Percentiles rank a stretch among this genome's conserved stretches.
These are phyloP conservation scores for Umbellularia californica DNA, from an alignment of 164 flowering plant species.

Conservation along the genomic window DNA sequence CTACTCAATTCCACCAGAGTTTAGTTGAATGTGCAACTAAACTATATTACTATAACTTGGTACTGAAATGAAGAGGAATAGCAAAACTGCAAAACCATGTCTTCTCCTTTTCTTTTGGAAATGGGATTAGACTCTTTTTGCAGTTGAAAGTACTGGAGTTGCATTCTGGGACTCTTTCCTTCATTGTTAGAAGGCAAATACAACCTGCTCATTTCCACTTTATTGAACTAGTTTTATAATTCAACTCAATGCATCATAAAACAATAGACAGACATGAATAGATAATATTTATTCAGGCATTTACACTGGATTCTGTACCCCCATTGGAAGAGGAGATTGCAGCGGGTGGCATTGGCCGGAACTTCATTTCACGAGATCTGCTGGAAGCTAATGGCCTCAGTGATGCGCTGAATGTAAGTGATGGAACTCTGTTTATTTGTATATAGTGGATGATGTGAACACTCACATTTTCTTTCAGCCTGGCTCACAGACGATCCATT, in stretches of 20 bases:
- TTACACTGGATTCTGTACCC: conserved; percentile 76
- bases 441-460: background rate
- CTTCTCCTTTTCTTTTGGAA: too few species aligned
- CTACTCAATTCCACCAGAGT: background rate
- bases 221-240: too few species aligned
- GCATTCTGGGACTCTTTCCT: background rate
- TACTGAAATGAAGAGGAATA: too few species aligned
- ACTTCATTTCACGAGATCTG: conserved; percentile 72
- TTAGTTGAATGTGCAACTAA: background rate
- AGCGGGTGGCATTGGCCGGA: conserved; percentile 60
- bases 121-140: too few species aligned
- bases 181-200: background rate
- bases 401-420: conserved; percentile 58
- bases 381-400: conserved; percentile 65
- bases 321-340: conserved; percentile 59
- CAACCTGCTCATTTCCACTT: background rate
- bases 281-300: conserved; percentile 42
- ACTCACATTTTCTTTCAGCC: too few species aligned
- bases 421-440: background rate
- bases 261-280: background rate
- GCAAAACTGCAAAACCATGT: too few species aligned
- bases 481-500: too few species aligned
- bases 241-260: background rate
- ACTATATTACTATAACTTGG: too few species aligned
- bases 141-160: background rate